These are phyloP conservation scores for Talaromyces borbonicus DNA, from an alignment of 495 filamentous ascomycete genomes.

Conservation along the genomic window DNA sequence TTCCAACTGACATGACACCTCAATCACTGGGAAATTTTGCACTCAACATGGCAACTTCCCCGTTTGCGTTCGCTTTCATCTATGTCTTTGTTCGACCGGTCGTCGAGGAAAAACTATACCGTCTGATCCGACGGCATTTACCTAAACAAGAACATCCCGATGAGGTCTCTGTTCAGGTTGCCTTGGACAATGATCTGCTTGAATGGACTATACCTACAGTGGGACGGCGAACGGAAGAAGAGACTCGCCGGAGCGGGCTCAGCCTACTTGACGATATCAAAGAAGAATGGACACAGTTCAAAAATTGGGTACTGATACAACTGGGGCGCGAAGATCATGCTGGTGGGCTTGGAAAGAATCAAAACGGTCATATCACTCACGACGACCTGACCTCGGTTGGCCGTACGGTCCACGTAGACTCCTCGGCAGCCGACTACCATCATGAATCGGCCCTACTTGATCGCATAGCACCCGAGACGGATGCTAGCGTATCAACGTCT, in stretches of 20 bases:
- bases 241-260: conserved; percentile 29
- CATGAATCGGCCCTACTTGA: neutral
- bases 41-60: conserved; percentile 21
- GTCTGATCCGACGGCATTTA: conserved; percentile 32
- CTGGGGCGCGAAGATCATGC: conserved; percentile 20
- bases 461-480: too few species aligned
- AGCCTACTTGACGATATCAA: conserved; percentile 29
- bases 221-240: conserved; percentile 33
- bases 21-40: conserved; percentile 19
- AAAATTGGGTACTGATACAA: conserved; percentile 23
- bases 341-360: conserved; percentile 8
- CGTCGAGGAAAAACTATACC: conserved; percentile 35
- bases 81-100: conserved; percentile 31
- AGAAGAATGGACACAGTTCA: conserved; percentile 24
- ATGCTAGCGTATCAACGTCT: conserved; percentile 5
- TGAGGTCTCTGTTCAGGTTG: conserved; percentile 36
- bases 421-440: conserved; percentile 1
- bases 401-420: conserved; percentile 6
- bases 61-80: conserved; percentile 25
- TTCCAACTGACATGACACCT: conserved; percentile 24
- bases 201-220: conserved; percentile 38
- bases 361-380: neutral
- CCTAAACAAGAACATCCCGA: conserved; percentile 36
- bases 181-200: conserved; percentile 37
- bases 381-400: neutral